A percentile compares a stretch with the other conserved stretches of the same genome.
Evolutionary conservation across 2,329 filamentous ascomycete species (phyloP).

Genomic region (Zymoseptoria crescenta): DNA sequence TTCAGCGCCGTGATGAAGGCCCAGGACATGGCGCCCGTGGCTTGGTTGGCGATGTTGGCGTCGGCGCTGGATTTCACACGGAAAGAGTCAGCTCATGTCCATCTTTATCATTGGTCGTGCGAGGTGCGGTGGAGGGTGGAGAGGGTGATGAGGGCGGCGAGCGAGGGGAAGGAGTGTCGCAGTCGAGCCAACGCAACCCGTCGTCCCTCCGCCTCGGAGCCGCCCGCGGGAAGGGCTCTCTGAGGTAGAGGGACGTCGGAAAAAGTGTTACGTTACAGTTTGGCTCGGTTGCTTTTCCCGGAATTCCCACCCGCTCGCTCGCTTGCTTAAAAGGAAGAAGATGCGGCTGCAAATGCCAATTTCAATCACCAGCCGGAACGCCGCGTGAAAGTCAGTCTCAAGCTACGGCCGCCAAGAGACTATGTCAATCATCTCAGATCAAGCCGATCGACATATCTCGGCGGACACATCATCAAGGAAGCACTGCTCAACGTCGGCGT

Average conservation of each 20-base stretch:
- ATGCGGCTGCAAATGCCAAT: slow-evolving; percentile 5
- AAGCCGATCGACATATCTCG: not conserved
- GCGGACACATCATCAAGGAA: slow-evolving; percentile 1
- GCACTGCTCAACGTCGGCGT: slow-evolving; percentile 2
- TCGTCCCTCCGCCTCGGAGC: slow-evolving; percentile 22
- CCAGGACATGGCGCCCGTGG: slow-evolving; percentile 97
- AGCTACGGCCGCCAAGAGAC: not conserved
- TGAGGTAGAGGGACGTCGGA: slow-evolving; percentile 20
- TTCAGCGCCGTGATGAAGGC: slow-evolving; percentile 87
- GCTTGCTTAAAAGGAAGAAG: not conserved
- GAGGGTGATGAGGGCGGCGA: no score
- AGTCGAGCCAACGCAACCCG: slow-evolving; percentile 25
- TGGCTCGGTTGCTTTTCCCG: not conserved
- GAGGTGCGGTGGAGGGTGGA: no score
- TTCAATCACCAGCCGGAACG: slow-evolving; percentile 10
- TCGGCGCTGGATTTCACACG: no score
- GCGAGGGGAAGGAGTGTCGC: not conserved
- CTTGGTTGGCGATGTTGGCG: slow-evolving; percentile 76
- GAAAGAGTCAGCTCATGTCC: no score
- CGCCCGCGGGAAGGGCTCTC: slow-evolving; percentile 17
- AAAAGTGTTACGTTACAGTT: slow-evolving; percentile 9
- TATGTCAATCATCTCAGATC: not conserved
- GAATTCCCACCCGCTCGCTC: not conserved
- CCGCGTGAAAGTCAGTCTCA: slow-evolving; percentile 12
- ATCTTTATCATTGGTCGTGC: no score